Base-by-base conservation (phyloP, 495 filamentous ascomycete species). In the Penicillium steckii region DNA sequence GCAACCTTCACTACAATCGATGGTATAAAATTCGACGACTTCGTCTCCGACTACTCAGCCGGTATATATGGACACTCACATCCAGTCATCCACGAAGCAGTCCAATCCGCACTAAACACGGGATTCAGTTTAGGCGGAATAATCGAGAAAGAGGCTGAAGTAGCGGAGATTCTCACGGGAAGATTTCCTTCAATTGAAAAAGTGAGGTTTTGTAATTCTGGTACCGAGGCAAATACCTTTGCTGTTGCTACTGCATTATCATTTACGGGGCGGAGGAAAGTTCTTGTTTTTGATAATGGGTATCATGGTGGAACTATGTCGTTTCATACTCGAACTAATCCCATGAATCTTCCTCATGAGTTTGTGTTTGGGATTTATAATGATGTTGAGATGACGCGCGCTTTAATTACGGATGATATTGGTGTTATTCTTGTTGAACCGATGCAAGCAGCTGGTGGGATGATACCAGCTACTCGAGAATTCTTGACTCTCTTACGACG, bases 381-480 rank as follows among this genome's bases (percentile, higher is more conserved):
- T 23, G 25, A 47, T 17, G 22, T 47, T 22, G 23, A 30, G 2
- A 27, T 3, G 6, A 53, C 44, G 8, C 15, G 26, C 2, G 25
- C 38, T 26, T n/a, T 51, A 7, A 15, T 44, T 19, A 51, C 23
- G 9, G 19, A 44, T 12, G 17, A 41, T 5, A 37, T 44, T 26
- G 19, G 42, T 19, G 38, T 76, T 1, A 79, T 87, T 22, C 48
- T 88, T 8, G 68, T 86, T 0, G 85, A 87, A 56, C 68, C 71
- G 8, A 79, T 88, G 72, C 81, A 84, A 55, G 80, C 76, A 0
- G 68, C 72, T 19, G 82, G 80, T 1, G 81, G 83, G 0, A 73
- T 73, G 44, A 75, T 80, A 19, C 62, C 67, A 1, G 80, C 66
- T 0, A 67, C 44, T 1, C 46, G 49, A 1, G 70, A 71, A 12